Evolutionary conservation across 208 protist genomes (phyloP).

Genomic region (Porcisia deanei): DNA sequence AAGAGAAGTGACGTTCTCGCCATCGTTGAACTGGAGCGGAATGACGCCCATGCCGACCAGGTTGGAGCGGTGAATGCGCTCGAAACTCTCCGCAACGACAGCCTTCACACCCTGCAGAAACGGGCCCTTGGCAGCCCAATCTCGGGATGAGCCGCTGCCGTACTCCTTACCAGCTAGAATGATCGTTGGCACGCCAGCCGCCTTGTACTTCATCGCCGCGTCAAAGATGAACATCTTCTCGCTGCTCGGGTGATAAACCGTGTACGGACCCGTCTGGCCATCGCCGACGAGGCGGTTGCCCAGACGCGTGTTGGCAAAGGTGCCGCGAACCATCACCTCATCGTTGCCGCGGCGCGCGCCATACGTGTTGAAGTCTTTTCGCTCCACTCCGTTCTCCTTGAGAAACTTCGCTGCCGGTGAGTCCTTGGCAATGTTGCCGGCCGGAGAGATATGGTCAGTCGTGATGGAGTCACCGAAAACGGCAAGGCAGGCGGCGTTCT

Average conservation of each 20-base stretch:
- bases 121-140: constrained; percentile 97
- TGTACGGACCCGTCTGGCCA: constrained; percentile 92
- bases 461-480: constrained; percentile 96
- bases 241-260: constrained; percentile 89
- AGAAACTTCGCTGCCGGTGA: constrained; percentile 93
- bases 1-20: constrained; percentile 82
- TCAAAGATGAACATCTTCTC: constrained; percentile 96
- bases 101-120: constrained; percentile 95
- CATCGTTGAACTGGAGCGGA: constrained; percentile 94
- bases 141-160: constrained; percentile 94
- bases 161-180: constrained; percentile 96
- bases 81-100: constrained; percentile 94
- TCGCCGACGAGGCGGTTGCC: constrained; percentile 91
- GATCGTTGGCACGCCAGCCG: constrained; percentile 69
- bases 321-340: constrained; percentile 96
- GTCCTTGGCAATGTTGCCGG: constrained; percentile 95
- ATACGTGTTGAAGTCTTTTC: constrained; percentile 97
- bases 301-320: constrained; percentile 96
- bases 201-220: constrained; percentile 91
- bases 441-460: constrained; percentile 97
- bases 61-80: constrained; percentile 96
- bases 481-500: constrained; percentile 86
- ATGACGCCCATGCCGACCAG: constrained; percentile 96
- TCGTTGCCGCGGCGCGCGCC: constrained; percentile 96
- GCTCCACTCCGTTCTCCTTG: constrained; percentile 73